Conservation (phyloP, 805 yeast genomes). For the Hanseniaspora guilliermondii region DNA sequence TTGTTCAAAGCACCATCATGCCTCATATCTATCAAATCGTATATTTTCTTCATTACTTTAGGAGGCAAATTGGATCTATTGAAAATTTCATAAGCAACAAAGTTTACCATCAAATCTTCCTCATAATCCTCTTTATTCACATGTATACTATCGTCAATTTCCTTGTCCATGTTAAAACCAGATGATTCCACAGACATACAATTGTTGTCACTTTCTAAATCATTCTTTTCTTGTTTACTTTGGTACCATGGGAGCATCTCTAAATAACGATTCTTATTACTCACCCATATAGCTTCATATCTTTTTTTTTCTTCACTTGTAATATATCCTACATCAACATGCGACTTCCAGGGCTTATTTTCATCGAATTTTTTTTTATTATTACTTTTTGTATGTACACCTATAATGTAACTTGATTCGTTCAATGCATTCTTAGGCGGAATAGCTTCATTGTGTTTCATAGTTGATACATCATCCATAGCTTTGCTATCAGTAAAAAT, state of each 20-base stretch:
- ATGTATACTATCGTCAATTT: conserved; percentile 16
- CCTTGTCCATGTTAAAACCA: not conserved
- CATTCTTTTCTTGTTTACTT: not conserved
- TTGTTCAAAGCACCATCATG: conserved; percentile 65
- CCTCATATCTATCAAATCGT: conserved; percentile 58
- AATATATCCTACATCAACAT: conserved; percentile 42
- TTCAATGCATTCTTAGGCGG: not conserved
- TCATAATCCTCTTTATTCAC: conserved; percentile 20
- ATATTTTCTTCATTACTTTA: conserved; percentile 47
- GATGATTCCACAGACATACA: not conserved
- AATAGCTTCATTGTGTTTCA: not conserved
- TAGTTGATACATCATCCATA: not conserved
- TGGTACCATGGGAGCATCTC: conserved; percentile 22
- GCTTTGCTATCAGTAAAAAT: not conserved
- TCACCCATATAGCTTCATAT: conserved; percentile 89
- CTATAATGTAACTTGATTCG: conserved; percentile 5
- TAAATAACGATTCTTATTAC: conserved; percentile 61
- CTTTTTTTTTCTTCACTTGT: conserved; percentile 64
- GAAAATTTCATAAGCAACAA: conserved; percentile 72
- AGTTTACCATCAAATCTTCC: conserved; percentile 28
- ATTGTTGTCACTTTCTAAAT: not conserved
- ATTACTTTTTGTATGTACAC: conserved; percentile 12
- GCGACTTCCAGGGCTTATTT: conserved; percentile 90
- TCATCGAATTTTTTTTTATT: conserved; percentile 50
- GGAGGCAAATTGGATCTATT: conserved; percentile 56